A percentile compares a stretch with the other conserved stretches of the same genome.
These are phyloP conservation scores for Colletotrichum eremochloae DNA, from an alignment of 2,329 filamentous ascomycete genomes.

Conservation along the genomic window DNA sequence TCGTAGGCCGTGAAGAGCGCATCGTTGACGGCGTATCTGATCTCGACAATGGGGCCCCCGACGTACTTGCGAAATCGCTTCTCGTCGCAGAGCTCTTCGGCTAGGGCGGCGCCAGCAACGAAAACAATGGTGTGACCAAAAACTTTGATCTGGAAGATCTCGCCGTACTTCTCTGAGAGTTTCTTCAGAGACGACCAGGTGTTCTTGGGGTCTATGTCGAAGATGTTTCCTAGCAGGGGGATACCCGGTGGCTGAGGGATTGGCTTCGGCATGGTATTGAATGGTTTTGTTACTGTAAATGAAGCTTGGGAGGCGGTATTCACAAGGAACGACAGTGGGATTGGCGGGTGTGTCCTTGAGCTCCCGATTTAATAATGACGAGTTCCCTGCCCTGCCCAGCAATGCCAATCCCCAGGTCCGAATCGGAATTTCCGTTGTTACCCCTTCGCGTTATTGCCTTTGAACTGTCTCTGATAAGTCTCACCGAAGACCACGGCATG, in stretches of 20 bases:
- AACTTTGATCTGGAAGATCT: conserved; percentile 56
- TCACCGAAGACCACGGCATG: conserved; percentile 22
- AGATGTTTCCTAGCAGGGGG: conserved; percentile 55
- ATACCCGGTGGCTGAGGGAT: conserved; percentile 53
- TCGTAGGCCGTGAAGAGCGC: conserved; percentile 67
- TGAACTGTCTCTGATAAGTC: conserved; percentile 15
- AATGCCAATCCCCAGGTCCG: not conserved
- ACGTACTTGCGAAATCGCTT: conserved; percentile 68
- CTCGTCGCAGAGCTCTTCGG: conserved; percentile 63
- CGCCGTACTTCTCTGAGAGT: conserved; percentile 53
- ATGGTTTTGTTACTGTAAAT: not conserved
- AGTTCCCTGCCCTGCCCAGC: not conserved
- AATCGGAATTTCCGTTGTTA: conserved; percentile 12
- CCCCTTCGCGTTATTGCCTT: conserved; percentile 26
- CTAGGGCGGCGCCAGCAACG: conserved; percentile 56
- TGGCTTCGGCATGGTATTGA: conserved; percentile 49
- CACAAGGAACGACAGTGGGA: not conserved
- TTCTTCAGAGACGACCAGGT: conserved; percentile 54
- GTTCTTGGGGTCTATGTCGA: conserved; percentile 52
- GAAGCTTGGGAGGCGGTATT: not conserved
- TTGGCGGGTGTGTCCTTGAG: not conserved
- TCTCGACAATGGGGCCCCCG: conserved; percentile 66
- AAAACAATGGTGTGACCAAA: conserved; percentile 55
- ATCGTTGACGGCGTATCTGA: conserved; percentile 63
- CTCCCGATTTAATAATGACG: not conserved